Percentiles rank a stretch among this genome's conserved stretches.
phyloP scores from a whole-genome alignment of 2,329 filamentous ascomycete genomes.

The Diplodia intermedia region DNA sequence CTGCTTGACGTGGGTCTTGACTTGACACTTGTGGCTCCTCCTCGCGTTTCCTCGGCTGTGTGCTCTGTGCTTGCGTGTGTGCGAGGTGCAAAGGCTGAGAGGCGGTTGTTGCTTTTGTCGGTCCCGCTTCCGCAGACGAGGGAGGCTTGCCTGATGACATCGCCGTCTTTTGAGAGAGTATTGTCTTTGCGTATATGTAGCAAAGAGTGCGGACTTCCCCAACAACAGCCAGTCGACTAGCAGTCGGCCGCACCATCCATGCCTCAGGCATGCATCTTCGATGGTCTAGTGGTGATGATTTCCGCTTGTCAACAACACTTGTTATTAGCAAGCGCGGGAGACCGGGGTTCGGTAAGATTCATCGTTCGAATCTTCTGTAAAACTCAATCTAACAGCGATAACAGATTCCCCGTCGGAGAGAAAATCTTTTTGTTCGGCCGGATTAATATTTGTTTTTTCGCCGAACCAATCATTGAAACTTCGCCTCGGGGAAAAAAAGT shows the following conservation, averaged over 20 bases:
- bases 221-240: not conserved
- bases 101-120: not conserved
- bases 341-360: slow-evolving; percentile 10
- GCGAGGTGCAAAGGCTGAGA: too few species aligned
- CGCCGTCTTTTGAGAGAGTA: too few species aligned
- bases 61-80: not conserved
- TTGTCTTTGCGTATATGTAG: too few species aligned
- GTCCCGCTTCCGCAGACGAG: slow-evolving; percentile 12
- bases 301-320: slow-evolving; percentile 5
- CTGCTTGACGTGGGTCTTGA: not conserved
- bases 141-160: not conserved
- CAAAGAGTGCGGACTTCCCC: not conserved
- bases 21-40: not conserved
- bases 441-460: too few species aligned
- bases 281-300: slow-evolving; percentile 26
- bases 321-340: slow-evolving; percentile 10
- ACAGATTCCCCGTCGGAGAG: slow-evolving; percentile 5
- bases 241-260: not conserved
- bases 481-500: too few species aligned
- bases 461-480: too few species aligned
- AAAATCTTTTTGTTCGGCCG: not conserved
- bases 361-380: not conserved
- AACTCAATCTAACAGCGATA: not conserved
- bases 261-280: not conserved
- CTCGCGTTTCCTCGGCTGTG: slow-evolving; percentile 1